phyloP scores from a whole-genome alignment of 2,329 filamentous ascomycete genomes.

The Penicillium occitanis region DNA sequence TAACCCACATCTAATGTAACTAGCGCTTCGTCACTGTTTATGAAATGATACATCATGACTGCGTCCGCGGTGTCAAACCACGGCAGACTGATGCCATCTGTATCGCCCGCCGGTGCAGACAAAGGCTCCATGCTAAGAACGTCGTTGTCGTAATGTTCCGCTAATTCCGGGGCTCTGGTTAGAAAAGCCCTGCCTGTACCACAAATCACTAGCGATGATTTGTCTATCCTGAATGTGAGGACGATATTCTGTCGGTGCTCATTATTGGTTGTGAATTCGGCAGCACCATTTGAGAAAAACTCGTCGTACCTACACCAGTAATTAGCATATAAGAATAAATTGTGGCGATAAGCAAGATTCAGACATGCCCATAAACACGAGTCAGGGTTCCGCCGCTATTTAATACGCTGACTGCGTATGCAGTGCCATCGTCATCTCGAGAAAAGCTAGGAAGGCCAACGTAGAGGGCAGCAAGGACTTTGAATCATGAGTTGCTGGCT shows the following conservation, averaged over 20 bases:
- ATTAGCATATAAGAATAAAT: background rate
- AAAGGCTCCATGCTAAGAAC: background rate
- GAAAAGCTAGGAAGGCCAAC: slow-evolving; percentile 12
- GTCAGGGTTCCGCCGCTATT: slow-evolving; percentile 13
- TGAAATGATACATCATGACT: slow-evolving; percentile 14
- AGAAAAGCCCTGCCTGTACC: background rate
- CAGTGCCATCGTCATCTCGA: slow-evolving; percentile 13
- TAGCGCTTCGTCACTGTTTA: slow-evolving; percentile 2
- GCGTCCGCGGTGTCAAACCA: slow-evolving; percentile 19
- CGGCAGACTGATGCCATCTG: slow-evolving; percentile 13
- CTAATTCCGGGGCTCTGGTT: background rate
- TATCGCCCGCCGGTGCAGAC: slow-evolving; percentile 11
- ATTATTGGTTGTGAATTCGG: background rate
- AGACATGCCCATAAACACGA: slow-evolving; percentile 13
- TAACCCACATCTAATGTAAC: slow-evolving; percentile 7
- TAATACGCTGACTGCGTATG: slow-evolving; percentile 12
- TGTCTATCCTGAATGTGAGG: slow-evolving; percentile 11
- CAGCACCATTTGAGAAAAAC: slow-evolving; percentile 1
- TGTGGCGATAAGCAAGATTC: background rate
- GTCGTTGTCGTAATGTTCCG: background rate
- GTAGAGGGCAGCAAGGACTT: slow-evolving; percentile 12
- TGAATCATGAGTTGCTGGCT: background rate
- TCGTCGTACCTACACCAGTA: background rate
- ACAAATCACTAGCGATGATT: slow-evolving; percentile 7
- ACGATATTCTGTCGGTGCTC: background rate